Percentiles rank a stretch among this genome's conserved stretches.
These are phyloP conservation scores for Geranomyces variabilis DNA, from an alignment of 192 early-diverging fungal genomes.

Conservation along the genomic window DNA sequence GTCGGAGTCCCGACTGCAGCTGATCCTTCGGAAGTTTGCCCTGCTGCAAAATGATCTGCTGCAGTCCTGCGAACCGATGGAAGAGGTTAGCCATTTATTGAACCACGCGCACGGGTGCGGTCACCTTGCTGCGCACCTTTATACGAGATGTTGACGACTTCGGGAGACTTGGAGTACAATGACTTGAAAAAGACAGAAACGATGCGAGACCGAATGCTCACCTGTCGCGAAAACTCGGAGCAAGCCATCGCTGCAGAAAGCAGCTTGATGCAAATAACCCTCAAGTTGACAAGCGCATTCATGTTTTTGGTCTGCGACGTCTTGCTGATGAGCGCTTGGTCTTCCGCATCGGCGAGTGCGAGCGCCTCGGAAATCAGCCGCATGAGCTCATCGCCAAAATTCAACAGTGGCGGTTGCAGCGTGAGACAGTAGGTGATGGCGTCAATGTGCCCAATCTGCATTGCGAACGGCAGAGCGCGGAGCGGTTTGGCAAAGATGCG, in stretches of 20 bases:
- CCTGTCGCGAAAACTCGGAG: slow-evolving; percentile 80
- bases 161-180: slow-evolving; percentile 91
- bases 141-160: slow-evolving; percentile 94
- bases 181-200: slow-evolving; percentile 99
- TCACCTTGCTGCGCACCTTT: slow-evolving; percentile 64
- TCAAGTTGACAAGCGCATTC: slow-evolving; percentile 79
- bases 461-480: slow-evolving; percentile 88
- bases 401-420: slow-evolving; percentile 81
- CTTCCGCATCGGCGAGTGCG: slow-evolving; percentile 94
- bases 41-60: slow-evolving; percentile 76
- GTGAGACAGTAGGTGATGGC: slow-evolving; percentile 96
- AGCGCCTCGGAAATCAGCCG: slow-evolving; percentile 88
- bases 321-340: slow-evolving; percentile 88
- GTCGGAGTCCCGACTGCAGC: slow-evolving; percentile 92
- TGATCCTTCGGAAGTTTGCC: slow-evolving; percentile 93
- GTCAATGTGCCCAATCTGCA: slow-evolving; percentile 99
- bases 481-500: slow-evolving; percentile 98
- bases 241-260: slow-evolving; percentile 92
- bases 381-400: slow-evolving; percentile 90
- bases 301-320: slow-evolving; percentile 80
- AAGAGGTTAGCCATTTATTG: not conserved
- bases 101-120: not conserved
- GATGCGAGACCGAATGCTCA: slow-evolving; percentile 81
- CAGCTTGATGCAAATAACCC: slow-evolving; percentile 96
- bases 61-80: slow-evolving; percentile 55